Percentiles rank a stretch among this genome's conserved stretches.
Conservation (phyloP, 78 protist species). For the Diacronema lutheri region DNA sequence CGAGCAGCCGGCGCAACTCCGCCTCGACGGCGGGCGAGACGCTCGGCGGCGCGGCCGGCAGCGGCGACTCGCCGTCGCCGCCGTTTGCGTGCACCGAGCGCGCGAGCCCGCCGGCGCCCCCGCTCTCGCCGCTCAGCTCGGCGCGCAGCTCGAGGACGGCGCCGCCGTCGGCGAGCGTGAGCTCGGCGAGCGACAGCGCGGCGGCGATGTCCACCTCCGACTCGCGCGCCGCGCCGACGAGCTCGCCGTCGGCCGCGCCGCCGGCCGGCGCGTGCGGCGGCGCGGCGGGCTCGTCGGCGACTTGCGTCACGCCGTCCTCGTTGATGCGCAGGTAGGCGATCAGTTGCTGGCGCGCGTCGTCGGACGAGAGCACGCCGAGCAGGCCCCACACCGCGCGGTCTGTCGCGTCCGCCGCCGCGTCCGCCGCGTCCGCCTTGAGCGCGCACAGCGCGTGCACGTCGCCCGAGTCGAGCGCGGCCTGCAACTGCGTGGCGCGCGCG, state of each 20-base stretch:
- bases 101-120: too few species aligned
- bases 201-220: conserved; percentile 57
- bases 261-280: neutral
- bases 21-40: neutral
- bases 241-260: conserved; percentile 6
- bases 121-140: too few species aligned
- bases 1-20: conserved; percentile 20
- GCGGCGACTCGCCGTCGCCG: too few species aligned
- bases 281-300: neutral
- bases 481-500: conserved; percentile 1
- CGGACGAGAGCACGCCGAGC: conserved; percentile 23
- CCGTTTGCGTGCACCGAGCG: too few species aligned
- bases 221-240: conserved; percentile 53
- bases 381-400: conserved; percentile 7
- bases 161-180: conserved; percentile 55
- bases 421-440: neutral
- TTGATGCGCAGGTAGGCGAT: neutral
- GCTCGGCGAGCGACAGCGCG: conserved; percentile 67
- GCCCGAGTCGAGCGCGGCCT: neutral
- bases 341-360: conserved; percentile 20
- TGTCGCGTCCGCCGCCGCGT: neutral
- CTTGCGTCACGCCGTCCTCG: neutral
- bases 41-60: too few species aligned
- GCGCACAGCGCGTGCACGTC: neutral
- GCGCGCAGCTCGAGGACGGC: neutral